These are phyloP conservation scores for Clonostachys solani DNA, from an alignment of 2,329 filamentous ascomycete species.

Conservation along the genomic window DNA sequence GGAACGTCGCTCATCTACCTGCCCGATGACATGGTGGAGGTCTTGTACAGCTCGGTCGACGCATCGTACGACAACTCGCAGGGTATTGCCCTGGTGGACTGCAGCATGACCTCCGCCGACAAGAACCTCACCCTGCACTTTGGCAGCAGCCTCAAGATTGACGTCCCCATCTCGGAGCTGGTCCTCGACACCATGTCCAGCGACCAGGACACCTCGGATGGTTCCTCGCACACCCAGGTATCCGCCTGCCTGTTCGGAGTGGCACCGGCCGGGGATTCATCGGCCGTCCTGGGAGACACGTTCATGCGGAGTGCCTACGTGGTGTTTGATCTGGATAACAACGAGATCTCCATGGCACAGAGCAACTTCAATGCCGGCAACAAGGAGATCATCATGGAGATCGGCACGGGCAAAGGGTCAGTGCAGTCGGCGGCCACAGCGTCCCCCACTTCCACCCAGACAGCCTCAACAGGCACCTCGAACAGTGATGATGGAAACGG, in stretches of 20 bases:
- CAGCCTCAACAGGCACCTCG: not conserved
- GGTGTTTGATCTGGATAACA: constrained; percentile 70
- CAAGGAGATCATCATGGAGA: constrained; percentile 51
- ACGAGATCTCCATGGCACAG: constrained; percentile 67
- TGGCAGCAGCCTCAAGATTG: constrained; percentile 41
- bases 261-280: constrained; percentile 43
- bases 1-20: constrained; percentile 66
- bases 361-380: constrained; percentile 52
- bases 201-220: not conserved
- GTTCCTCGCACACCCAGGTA: constrained; percentile 31
- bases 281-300: constrained; percentile 67
- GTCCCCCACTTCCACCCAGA: constrained; percentile 1
- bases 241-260: constrained; percentile 65
- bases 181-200: constrained; percentile 42
- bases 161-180: constrained; percentile 54
- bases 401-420: constrained; percentile 38
- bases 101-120: constrained; percentile 38
- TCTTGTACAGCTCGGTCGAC: constrained; percentile 54
- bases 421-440: constrained; percentile 53
- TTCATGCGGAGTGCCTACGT: constrained; percentile 73
- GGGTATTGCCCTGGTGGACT: constrained; percentile 58
- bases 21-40: constrained; percentile 46
- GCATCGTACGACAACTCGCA: constrained; percentile 51
- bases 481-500: not conserved
- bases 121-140: constrained; percentile 48